Evolutionary conservation across 2,329 filamentous ascomycete species (phyloP), one percentile per base, ranked within the genome.

Genomic region (Clonostachys solani): DNA sequence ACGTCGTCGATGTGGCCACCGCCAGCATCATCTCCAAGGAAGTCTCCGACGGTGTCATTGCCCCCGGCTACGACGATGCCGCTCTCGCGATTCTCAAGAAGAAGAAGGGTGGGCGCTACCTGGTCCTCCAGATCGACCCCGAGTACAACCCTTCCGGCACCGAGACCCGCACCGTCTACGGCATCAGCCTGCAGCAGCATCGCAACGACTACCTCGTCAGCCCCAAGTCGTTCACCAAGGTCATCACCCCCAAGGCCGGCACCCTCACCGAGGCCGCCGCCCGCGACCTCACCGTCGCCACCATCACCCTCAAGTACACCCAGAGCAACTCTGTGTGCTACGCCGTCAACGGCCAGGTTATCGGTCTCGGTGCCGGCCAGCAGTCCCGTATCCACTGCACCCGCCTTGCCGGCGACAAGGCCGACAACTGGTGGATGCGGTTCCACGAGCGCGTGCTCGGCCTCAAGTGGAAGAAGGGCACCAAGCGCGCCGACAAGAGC

Each of bases 271-370:
- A 94, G 60, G 79, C 81, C 47, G 94, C 94, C 45, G 78, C 92
- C 51, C 85, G 92, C 51, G 94, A 99, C 62, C 76, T 99, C 54
- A 92, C 92, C 29, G 87, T 99, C 42, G 94, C 94, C 47, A 99
- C 94, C 47, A 96, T 99, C 62, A 91, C 94, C 34, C 80, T 97
- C 60, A 99, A 99, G 75, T 99, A 96, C 77, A 99, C 94, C 2
- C 92, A 99, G 73, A 96, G 91, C 64, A 99, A 99, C 81, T 96
- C 92, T 23, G 94, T 99, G 54, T 97, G 92, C 81, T 99, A 97
- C 65, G 92, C 94, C 47, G 78, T 90, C 53, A 92, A 95, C 60
- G 94, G 94, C 43, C 94, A 97, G 71, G 81, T 97, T 59, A 80
- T 99, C 58, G 94, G 94, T 55, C 84, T 99, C 47, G 94, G 94